Percentiles rank a stretch among this genome's conserved stretches.
These are phyloP conservation scores for Wallacemonas rigidus DNA, from an alignment of 208 protist species.

Conservation along the genomic window DNA sequence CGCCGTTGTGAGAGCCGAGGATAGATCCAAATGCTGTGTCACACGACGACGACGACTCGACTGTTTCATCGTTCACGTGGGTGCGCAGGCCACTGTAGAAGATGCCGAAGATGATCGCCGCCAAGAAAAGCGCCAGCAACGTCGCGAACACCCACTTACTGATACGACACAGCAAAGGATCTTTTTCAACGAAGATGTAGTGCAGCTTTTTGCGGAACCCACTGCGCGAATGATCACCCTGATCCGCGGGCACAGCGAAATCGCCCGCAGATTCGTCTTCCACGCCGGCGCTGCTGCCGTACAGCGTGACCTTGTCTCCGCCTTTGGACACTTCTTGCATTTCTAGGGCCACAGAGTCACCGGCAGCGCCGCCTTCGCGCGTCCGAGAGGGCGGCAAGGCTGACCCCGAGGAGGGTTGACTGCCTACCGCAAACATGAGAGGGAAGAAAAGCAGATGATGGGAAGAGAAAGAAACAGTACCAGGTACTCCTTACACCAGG, in stretches of 20 bases:
- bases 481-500: no score
- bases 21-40: constrained; percentile 47
- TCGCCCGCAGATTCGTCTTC: constrained; percentile 1
- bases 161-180: constrained; percentile 26
- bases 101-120: constrained; percentile 47
- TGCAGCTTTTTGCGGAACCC: constrained; percentile 1
- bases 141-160: constrained; percentile 26
- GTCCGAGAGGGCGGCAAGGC: neutral
- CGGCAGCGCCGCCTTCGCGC: neutral
- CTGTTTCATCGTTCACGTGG: neutral
- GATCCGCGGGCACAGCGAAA: neutral
- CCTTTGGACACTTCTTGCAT: neutral
- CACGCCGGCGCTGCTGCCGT: neutral
- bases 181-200: constrained; percentile 23
- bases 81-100: constrained; percentile 51
- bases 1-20: constrained; percentile 38
- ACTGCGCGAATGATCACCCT: neutral
- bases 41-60: neutral
- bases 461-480: no score
- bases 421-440: neutral
- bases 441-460: no score
- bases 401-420: neutral
- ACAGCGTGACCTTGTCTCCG: neutral
- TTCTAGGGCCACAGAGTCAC: neutral
- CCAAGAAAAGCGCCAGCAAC: constrained; percentile 40